Evolutionary conservation across 2,329 filamentous ascomycete genomes (phyloP).

Genomic region (Exophiala xenobiotica): DNA sequence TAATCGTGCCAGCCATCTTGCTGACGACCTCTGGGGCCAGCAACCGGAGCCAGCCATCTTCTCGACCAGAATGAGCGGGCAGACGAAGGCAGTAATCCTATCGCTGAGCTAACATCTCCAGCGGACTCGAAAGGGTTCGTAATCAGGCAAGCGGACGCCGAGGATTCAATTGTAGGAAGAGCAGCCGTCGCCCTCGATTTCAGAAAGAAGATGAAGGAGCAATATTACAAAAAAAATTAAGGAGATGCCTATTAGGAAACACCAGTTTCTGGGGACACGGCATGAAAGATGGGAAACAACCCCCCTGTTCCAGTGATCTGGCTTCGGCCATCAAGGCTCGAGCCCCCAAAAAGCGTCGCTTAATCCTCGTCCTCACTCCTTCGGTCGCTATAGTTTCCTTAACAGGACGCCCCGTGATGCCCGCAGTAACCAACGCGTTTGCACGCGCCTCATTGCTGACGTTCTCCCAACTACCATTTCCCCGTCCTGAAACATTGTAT

Average conservation of each 20-base stretch:
- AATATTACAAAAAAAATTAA: background rate
- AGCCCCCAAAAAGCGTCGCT: too few relatives aligned
- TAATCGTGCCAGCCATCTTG: constrained; percentile 14
- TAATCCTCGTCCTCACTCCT: background rate
- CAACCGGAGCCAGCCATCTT: constrained; percentile 2
- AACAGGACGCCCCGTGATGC: background rate
- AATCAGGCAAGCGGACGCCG: background rate
- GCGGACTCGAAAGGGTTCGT: background rate
- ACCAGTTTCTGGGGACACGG: too few relatives aligned
- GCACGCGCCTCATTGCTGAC: constrained; percentile 10
- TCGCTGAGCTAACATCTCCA: constrained; percentile 21
- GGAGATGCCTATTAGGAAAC: background rate
- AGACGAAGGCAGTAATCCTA: constrained; percentile 7
- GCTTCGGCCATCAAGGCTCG: too few relatives aligned
- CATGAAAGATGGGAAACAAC: too few relatives aligned
- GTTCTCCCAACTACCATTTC: constrained; percentile 3
- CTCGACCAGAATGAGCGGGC: background rate
- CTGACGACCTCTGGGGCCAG: background rate
- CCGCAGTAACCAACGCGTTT: constrained; percentile 1
- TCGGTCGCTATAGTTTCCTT: background rate
- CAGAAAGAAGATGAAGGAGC: background rate
- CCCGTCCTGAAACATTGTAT: constrained; percentile 18
- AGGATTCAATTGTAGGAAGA: background rate
- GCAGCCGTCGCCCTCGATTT: background rate
- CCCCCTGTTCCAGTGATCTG: too few relatives aligned